phyloP scores from a whole-genome alignment of 2,329 filamentous ascomycete genomes.

The Graphiopsis chlorocephala region DNA sequence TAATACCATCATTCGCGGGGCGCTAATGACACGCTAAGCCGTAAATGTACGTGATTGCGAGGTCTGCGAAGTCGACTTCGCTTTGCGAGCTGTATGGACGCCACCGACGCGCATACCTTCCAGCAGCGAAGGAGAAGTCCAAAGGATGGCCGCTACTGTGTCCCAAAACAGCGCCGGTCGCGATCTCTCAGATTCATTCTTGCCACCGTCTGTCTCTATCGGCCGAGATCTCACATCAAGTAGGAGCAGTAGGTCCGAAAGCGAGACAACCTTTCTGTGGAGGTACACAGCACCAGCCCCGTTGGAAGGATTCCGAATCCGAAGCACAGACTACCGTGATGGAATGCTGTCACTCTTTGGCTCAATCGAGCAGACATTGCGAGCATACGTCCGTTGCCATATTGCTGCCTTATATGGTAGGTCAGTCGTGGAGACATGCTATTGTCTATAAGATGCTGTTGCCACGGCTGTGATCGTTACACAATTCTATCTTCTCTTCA shows the following conservation, averaged over 20 bases:
- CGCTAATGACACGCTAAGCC: not conserved
- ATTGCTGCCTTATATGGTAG: not conserved
- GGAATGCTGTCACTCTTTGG: not conserved
- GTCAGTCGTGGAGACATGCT: not conserved
- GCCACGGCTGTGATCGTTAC: not conserved
- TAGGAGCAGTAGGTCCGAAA: not conserved
- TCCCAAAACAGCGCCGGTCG: not conserved
- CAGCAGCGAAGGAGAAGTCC: not conserved
- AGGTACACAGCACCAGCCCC: not conserved
- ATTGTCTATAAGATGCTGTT: not conserved
- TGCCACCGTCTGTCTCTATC: not conserved
- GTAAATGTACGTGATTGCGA: not conserved
- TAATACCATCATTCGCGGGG: not conserved
- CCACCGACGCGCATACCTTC: not conserved
- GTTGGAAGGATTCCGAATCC: not conserved
- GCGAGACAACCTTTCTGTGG: not conserved
- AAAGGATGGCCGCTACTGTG: not conserved
- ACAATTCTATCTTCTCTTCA: not conserved
- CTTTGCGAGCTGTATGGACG: not conserved
- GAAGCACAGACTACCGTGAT: not conserved
- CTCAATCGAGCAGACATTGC: not conserved
- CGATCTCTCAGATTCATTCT: not conserved
- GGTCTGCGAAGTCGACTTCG: not conserved
- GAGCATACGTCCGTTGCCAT: conserved; percentile 3
- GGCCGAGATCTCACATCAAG: not conserved